These are phyloP conservation scores for Capsella rubella DNA, from an alignment of 441 rosid genomes.

Conservation along the genomic window DNA sequence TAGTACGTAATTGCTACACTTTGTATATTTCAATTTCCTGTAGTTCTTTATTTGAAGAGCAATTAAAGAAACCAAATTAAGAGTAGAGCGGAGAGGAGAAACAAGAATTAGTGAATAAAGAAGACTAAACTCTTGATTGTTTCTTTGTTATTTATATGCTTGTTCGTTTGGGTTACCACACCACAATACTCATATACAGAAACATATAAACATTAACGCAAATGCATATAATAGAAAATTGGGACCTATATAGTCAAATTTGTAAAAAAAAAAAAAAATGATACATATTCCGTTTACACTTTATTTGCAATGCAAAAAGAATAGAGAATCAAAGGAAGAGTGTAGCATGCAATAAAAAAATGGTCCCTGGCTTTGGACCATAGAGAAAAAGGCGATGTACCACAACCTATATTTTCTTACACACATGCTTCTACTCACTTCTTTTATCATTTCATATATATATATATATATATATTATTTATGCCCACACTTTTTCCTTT, in stretches of 20 bases:
- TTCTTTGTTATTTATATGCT: not conserved
- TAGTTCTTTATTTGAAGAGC: not conserved
- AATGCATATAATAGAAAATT: constrained; percentile 3
- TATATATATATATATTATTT: not conserved
- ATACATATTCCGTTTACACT: constrained; percentile 30
- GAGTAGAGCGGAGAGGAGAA: not conserved
- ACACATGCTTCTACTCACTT: constrained; percentile 39
- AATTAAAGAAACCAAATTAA: not conserved
- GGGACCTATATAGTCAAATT: constrained; percentile 9
- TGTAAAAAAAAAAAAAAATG: not conserved
- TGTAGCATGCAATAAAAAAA: constrained; percentile 13
- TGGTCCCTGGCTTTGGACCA: constrained; percentile 41
- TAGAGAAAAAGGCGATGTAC: constrained; percentile 28
- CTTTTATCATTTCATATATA: constrained; percentile 26
- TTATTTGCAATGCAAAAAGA: not conserved
- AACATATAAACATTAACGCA: constrained; percentile 5
- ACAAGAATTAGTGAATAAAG: not conserved
- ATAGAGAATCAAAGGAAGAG: constrained; percentile 31
- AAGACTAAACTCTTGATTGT: not conserved
- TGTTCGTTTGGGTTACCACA: not conserved
- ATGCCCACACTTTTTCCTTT: constrained; percentile 33
- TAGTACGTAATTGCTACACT: not conserved
- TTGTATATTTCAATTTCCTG: not conserved
- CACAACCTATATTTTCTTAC: constrained; percentile 22
- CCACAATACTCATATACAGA: not conserved